Evolutionary conservation across 352 stramenopile species (phyloP).

Genomic region (Thalassiosira livingstoniorum): DNA sequence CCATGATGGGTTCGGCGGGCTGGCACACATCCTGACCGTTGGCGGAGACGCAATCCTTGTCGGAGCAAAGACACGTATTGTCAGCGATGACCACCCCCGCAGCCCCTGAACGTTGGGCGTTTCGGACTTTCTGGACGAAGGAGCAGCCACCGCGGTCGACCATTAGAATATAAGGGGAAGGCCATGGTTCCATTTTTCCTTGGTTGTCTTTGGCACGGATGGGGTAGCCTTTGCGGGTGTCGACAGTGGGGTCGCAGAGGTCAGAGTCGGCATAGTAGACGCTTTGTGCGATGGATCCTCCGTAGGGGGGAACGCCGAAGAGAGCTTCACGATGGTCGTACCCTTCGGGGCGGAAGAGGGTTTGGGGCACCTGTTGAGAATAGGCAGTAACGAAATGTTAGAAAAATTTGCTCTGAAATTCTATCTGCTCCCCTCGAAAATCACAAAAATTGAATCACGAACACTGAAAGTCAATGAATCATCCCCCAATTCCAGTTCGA

Average conservation of each 20-base stretch:
- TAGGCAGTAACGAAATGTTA: no score
- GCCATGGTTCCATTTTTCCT: constrained; percentile 83
- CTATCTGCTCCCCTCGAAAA: no score
- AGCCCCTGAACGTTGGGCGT: constrained; percentile 91
- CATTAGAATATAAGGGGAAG: constrained; percentile 94
- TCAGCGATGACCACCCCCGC: constrained; percentile 96
- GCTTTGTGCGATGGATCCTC: constrained; percentile 80
- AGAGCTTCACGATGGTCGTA: constrained; percentile 97
- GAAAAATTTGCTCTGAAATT: no score
- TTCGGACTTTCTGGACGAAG: constrained; percentile 95
- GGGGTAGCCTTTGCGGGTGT: constrained; percentile 86
- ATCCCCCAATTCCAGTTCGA: no score
- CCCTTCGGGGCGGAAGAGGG: constrained; percentile 79
- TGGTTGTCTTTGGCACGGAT: constrained; percentile 62
- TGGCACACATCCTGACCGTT: constrained; percentile 87
- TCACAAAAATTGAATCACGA: no score
- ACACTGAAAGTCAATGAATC: no score
- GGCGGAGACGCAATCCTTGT: constrained; percentile 82
- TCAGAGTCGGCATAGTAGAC: constrained; percentile 88
- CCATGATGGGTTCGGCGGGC: constrained; percentile 90
- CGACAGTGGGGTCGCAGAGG: constrained; percentile 92
- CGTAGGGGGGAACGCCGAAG: constrained; percentile 96
- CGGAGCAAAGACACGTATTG: constrained; percentile 94
- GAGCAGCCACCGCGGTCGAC: constrained; percentile 95
- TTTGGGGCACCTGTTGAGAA: constrained; percentile 62